Evolutionary conservation across 306 rosid species (phyloP).

Genomic region (Mucuna pruriens): DNA sequence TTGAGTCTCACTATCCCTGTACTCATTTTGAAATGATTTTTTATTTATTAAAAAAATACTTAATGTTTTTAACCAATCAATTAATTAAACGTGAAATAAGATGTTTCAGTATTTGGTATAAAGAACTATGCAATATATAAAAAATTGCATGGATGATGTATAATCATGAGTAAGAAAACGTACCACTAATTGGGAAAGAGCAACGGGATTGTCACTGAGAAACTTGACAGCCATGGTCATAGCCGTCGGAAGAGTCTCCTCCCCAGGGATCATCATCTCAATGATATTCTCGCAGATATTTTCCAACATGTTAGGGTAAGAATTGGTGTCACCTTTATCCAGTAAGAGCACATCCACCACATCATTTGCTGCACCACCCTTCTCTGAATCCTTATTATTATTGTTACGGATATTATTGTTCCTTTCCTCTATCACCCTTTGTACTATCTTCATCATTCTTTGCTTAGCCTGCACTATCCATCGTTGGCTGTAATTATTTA

Average conservation of each 20-base stretch:
- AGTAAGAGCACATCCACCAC: conserved; percentile 74
- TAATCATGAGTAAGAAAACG: conserved; percentile 5
- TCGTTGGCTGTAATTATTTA: background rate
- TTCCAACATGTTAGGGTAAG: conserved; percentile 48
- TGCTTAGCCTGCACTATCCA: conserved; percentile 70
- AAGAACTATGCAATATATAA: no score
- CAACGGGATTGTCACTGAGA: conserved; percentile 66
- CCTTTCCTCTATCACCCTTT: conserved; percentile 62
- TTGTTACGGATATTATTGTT: conserved; percentile 2
- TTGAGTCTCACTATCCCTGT: background rate
- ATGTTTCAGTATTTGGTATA: no score
- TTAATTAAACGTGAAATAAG: no score
- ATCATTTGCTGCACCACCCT: conserved; percentile 49
- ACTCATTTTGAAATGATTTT: background rate
- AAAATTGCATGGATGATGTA: background rate
- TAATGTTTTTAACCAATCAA: no score
- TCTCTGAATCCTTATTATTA: background rate
- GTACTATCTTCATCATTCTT: conserved; percentile 70
- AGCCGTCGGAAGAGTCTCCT: conserved; percentile 87
- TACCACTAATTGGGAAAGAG: conserved; percentile 65
- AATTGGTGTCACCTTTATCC: conserved; percentile 44
- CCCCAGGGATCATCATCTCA: conserved; percentile 95
- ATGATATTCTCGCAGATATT: conserved; percentile 71
- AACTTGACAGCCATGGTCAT: conserved; percentile 82
- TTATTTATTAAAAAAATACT: no score